Percentiles rank a stretch among this genome's conserved stretches.
Conservation (phyloP, 202 grass and related monocot species). For the Panicum virgatum region DNA sequence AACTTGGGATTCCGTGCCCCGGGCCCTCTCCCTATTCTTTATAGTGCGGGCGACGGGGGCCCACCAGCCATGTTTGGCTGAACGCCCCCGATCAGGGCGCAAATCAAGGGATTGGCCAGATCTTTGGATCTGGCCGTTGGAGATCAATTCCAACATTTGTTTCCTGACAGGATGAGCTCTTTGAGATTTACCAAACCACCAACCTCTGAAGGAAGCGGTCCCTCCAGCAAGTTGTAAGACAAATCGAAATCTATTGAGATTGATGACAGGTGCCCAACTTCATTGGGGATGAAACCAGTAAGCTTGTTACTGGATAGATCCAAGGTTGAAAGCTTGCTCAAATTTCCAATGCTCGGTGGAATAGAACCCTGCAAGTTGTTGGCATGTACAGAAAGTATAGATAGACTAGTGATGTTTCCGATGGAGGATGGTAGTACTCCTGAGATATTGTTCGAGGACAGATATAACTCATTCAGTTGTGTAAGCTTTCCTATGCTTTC, state of each 20-base stretch:
- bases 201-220: constrained; percentile 24
- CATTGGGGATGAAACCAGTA: neutral
- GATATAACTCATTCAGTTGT: neutral
- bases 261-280: constrained; percentile 24
- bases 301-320: constrained; percentile 32
- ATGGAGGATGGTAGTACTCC: constrained; percentile 35
- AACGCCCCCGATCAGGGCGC: too few species aligned
- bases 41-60: too few species aligned
- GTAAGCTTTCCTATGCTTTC: constrained; percentile 39
- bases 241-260: neutral
- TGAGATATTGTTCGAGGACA: constrained; percentile 36
- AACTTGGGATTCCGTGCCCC: too few species aligned
- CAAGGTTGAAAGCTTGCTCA: constrained; percentile 27
- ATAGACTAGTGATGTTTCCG: constrained; percentile 31
- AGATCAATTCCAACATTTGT: too few species aligned
- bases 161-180: neutral
- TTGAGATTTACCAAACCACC: constrained; percentile 26
- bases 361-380: constrained; percentile 41
- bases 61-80: too few species aligned
- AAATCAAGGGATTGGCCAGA: too few species aligned
- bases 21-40: too few species aligned
- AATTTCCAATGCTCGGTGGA: constrained; percentile 46
- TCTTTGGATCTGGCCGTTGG: too few species aligned
- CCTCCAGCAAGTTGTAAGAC: constrained; percentile 31
- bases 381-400: neutral